A percentile compares a stretch with the other conserved stretches of the same genome.
These are phyloP conservation scores for Oryza longistaminata DNA, from an alignment of 176 grass and related monocot genomes.

Conservation along the genomic window DNA sequence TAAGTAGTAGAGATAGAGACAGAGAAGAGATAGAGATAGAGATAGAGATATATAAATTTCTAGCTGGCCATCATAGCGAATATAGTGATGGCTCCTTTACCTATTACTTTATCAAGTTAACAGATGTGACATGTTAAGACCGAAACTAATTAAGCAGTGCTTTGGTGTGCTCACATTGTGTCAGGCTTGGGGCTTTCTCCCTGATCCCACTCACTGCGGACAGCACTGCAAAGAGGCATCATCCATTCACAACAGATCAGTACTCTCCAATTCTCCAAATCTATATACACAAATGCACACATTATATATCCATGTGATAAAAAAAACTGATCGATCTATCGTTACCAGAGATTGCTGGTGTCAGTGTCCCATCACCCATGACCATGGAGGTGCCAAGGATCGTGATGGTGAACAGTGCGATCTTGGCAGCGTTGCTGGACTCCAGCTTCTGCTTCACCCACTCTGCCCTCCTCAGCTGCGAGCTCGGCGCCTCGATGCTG, in stretches of 20 bases:
- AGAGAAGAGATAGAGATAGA: no score
- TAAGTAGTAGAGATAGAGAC: no score
- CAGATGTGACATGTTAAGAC: background rate
- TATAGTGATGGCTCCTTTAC: no score
- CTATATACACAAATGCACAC: background rate
- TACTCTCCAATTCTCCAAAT: background rate
- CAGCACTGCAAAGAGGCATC: constrained; percentile 40
- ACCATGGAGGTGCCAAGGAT: constrained; percentile 70
- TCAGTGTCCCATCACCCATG: constrained; percentile 62
- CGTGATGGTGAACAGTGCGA: constrained; percentile 45
- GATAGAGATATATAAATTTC: no score
- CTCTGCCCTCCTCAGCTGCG: constrained; percentile 29
- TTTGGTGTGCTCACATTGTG: constrained; percentile 18
- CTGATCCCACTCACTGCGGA: constrained; percentile 58
- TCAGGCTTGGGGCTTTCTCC: constrained; percentile 51
- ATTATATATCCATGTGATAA: no score
- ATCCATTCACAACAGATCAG: background rate
- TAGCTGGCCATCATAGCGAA: no score
- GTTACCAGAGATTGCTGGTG: constrained; percentile 57
- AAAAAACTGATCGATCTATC: background rate
- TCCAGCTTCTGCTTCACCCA: constrained; percentile 54
- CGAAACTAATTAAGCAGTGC: background rate
- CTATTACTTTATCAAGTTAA: no score
- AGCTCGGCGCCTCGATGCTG: constrained; percentile 29
- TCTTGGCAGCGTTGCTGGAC: constrained; percentile 39